Evolutionary conservation across 331 rosid genomes (phyloP).

Genomic region (Quercus lobata): DNA sequence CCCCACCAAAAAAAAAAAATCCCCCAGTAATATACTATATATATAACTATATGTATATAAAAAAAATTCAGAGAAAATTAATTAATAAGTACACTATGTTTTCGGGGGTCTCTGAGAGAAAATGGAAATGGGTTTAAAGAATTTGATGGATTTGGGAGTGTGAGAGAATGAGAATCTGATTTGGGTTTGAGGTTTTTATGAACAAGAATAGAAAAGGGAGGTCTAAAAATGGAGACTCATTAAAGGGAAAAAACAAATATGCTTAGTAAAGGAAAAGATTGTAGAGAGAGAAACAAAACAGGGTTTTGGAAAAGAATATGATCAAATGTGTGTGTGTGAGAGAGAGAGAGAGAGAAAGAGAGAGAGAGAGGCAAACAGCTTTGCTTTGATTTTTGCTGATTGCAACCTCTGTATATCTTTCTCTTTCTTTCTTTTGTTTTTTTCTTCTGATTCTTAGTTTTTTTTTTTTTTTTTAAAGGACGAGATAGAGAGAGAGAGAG

Average conservation of each 20-base stretch:
- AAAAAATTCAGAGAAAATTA: neutral
- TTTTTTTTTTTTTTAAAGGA: accelerated
- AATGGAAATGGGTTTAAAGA: no score
- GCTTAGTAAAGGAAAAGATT: neutral
- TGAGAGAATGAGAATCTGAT: no score
- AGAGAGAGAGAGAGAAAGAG: slow-evolving; percentile 6
- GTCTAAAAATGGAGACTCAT: slow-evolving; percentile 13
- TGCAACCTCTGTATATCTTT: no score
- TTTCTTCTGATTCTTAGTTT: no score
- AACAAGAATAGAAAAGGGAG: slow-evolving; percentile 24
- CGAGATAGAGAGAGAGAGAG: no score
- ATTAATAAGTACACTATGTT: slow-evolving; percentile 13
- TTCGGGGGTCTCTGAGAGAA: neutral
- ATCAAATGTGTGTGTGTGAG: neutral
- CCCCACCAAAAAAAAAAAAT: neutral
- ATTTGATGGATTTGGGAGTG: no score
- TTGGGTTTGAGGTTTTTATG: slow-evolving; percentile 28
- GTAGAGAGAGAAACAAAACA: slow-evolving; percentile 18
- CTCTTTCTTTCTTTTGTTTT: no score
- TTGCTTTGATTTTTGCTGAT: no score
- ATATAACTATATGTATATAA: no score
- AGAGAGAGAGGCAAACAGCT: slow-evolving; percentile 29
- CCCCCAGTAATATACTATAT: slow-evolving; percentile 14
- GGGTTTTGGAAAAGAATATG: slow-evolving; percentile 44
- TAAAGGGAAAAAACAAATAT: neutral